Percentiles rank a stretch among this genome's conserved stretches.
These are phyloP conservation scores for Aspergillus alliaceus DNA, from an alignment of 2,329 filamentous ascomycete species.

Conservation along the genomic window DNA sequence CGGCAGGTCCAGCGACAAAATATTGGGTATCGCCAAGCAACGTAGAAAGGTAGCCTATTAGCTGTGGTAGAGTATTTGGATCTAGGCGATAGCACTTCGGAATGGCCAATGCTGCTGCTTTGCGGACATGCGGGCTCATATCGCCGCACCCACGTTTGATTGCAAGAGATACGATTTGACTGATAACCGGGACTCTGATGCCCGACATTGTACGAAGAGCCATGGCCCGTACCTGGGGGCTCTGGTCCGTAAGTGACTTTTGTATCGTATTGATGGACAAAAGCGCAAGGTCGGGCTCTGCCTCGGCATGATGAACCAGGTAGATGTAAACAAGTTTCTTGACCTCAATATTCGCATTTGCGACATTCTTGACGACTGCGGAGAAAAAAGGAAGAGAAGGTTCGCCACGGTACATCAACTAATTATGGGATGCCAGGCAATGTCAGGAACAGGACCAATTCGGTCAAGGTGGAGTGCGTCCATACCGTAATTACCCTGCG, in stretches of 20 bases:
- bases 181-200: constrained; percentile 95
- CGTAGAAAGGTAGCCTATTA: constrained; percentile 76
- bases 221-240: constrained; percentile 85
- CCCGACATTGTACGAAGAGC: constrained; percentile 96
- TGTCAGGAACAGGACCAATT: constrained; percentile 15
- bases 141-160: constrained; percentile 93
- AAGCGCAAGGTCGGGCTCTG: constrained; percentile 90
- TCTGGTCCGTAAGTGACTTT: constrained; percentile 90
- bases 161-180: constrained; percentile 91
- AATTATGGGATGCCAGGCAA: neutral
- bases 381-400: constrained; percentile 92
- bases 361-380: constrained; percentile 97
- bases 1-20: constrained; percentile 92
- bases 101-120: constrained; percentile 88
- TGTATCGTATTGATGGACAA: constrained; percentile 99
- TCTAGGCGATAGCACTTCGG: constrained; percentile 95
- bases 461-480: constrained; percentile 1
- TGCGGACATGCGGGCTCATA: constrained; percentile 91
- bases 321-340: constrained; percentile 99
- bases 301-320: constrained; percentile 92
- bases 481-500: constrained; percentile 81
- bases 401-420: constrained; percentile 95
- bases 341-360: constrained; percentile 88
- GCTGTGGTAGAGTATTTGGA: constrained; percentile 77
- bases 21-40: constrained; percentile 90